Evolutionary conservation across 1,284 basidiomycete genomes (phyloP).

Genomic region (Cryptococcus sp.): DNA sequence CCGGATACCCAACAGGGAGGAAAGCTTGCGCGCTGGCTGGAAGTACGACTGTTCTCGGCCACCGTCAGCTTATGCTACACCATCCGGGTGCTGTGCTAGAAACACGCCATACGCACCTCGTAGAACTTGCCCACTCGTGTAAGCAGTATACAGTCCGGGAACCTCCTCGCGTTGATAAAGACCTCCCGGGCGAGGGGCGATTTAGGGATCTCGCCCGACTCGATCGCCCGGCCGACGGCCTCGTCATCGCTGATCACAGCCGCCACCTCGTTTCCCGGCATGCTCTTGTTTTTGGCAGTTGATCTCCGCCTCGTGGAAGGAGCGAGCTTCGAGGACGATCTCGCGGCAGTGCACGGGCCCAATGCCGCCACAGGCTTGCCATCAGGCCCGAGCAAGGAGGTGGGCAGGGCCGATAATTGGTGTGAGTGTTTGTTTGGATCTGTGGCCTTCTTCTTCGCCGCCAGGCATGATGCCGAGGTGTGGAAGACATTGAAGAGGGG

Average conservation of each 20-base stretch:
- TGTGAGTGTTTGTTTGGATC: no score
- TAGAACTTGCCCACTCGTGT: slow-evolving; percentile 93
- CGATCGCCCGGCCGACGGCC: slow-evolving; percentile 8
- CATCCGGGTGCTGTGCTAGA: not conserved
- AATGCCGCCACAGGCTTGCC: no score
- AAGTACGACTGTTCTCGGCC: slow-evolving; percentile 76
- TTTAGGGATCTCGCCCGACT: slow-evolving; percentile 26
- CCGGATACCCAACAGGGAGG: slow-evolving; percentile 60
- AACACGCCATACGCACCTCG: slow-evolving; percentile 62
- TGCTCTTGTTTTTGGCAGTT: no score
- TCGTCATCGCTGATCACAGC: not conserved
- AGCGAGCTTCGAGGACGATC: no score
- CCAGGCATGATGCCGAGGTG: no score
- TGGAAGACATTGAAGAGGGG: no score
- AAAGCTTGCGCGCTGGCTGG: slow-evolving; percentile 76
- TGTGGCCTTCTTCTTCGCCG: no score
- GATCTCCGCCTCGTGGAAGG: no score
- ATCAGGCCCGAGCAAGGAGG: no score
- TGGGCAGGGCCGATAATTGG: no score
- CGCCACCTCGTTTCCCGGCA: not conserved
- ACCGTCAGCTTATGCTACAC: not conserved
- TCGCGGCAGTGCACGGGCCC: no score
- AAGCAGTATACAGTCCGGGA: slow-evolving; percentile 82
- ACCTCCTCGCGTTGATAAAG: slow-evolving; percentile 65
- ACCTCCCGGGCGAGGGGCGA: slow-evolving; percentile 64